A percentile compares a stretch with the other conserved stretches of the same genome.
Conservation (phyloP, 306 rosid species). For the Phaseolus lunatus region DNA sequence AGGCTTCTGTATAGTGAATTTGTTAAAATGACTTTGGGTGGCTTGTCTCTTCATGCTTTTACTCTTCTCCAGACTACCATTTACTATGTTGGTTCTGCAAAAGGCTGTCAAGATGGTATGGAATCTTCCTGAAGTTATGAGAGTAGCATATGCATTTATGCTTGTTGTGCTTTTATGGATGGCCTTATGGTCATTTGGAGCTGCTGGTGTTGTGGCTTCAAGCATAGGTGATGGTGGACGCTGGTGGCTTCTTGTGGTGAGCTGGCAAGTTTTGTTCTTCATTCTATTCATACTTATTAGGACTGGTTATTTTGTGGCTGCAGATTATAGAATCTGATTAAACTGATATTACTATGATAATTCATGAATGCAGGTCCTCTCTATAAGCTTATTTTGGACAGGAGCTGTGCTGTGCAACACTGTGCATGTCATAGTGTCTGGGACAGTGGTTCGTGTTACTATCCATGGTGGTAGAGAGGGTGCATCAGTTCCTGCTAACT, state of each 20-base stretch:
- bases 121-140: constrained; percentile 83
- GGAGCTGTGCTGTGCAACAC: constrained; percentile 96
- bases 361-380: constrained; percentile 72
- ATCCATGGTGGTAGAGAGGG: constrained; percentile 80
- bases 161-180: constrained; percentile 85
- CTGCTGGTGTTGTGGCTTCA: constrained; percentile 97
- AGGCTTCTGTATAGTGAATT: neutral
- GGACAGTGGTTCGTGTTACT: constrained; percentile 86
- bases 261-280: constrained; percentile 94
- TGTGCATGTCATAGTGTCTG: constrained; percentile 91
- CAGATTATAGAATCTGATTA: constrained; percentile 34
- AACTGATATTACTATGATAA: constrained; percentile 40
- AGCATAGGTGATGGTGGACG: constrained; percentile 90
- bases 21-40: constrained; percentile 35
- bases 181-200: constrained; percentile 97
- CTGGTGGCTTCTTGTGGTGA: constrained; percentile 99
- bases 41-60: constrained; percentile 15
- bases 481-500: constrained; percentile 65
- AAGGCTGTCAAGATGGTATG: constrained; percentile 95
- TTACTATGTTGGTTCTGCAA: constrained; percentile 91
- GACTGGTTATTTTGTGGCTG: constrained; percentile 41
- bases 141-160: constrained; percentile 86
- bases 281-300: constrained; percentile 48
- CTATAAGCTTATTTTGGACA: constrained; percentile 97
- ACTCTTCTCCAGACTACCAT: constrained; percentile 78